These are phyloP conservation scores for Aspergillus novoparasiticus DNA, from an alignment of 2,329 filamentous ascomycete genomes.

Conservation along the genomic window DNA sequence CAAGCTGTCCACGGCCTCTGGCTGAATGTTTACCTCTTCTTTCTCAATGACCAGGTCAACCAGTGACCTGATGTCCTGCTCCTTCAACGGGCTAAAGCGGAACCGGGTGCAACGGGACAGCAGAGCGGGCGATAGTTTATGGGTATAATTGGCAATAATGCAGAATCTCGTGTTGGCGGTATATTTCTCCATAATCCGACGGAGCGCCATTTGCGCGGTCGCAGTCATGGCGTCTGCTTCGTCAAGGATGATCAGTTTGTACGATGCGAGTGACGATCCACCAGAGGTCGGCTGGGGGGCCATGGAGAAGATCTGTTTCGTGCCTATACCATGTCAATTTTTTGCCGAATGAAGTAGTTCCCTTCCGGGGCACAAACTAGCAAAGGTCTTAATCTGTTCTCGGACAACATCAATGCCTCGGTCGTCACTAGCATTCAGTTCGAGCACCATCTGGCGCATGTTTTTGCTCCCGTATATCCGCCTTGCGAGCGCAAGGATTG, in stretches of 20 bases:
- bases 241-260: slow-evolving; percentile 96
- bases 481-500: slow-evolving; percentile 87
- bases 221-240: slow-evolving; percentile 99
- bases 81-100: slow-evolving; percentile 90
- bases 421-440: slow-evolving; percentile 96
- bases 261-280: slow-evolving; percentile 65
- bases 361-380: slow-evolving; percentile 54
- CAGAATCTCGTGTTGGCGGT: slow-evolving; percentile 97
- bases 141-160: slow-evolving; percentile 98
- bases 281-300: slow-evolving; percentile 49
- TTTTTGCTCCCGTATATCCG: slow-evolving; percentile 91
- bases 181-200: slow-evolving; percentile 99
- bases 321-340: slow-evolving; percentile 46
- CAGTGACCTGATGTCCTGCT: slow-evolving; percentile 77
- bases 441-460: slow-evolving; percentile 97
- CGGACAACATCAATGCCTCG: slow-evolving; percentile 96
- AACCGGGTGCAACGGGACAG: slow-evolving; percentile 93
- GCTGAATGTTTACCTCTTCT: slow-evolving; percentile 80
- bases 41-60: slow-evolving; percentile 89
- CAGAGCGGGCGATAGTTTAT: slow-evolving; percentile 92
- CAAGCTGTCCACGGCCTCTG: slow-evolving; percentile 78
- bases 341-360: background rate
- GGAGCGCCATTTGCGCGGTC: slow-evolving; percentile 94
- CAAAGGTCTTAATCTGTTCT: slow-evolving; percentile 99
- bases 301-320: slow-evolving; percentile 92